These are phyloP conservation scores for Opeltia flavorubescens DNA, from an alignment of 495 filamentous ascomycete species.

Conservation along the genomic window DNA sequence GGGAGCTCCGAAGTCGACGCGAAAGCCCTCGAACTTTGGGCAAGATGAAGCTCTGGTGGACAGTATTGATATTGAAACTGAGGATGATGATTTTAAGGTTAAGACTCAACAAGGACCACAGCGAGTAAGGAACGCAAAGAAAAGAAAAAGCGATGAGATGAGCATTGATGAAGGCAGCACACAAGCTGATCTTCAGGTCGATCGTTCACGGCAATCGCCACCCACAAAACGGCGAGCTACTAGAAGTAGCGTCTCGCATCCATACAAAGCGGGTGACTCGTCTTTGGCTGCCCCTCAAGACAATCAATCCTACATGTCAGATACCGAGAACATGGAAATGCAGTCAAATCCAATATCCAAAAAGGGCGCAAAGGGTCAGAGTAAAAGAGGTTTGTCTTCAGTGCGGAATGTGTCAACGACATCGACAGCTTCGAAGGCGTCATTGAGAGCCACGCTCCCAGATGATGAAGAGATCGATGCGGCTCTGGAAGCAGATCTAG, in stretches of 20 bases:
- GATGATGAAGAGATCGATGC: conserved; percentile 58
- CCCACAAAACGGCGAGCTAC: conserved; percentile 54
- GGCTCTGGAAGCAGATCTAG: conserved; percentile 52
- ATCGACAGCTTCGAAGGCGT: conserved; percentile 31
- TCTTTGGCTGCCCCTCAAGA: conserved; percentile 14
- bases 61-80: conserved; percentile 22
- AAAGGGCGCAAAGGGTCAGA: conserved; percentile 25
- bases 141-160: conserved; percentile 50
- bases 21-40: conserved; percentile 32
- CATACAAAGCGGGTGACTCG: conserved; percentile 10
- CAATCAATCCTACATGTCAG: conserved; percentile 14
- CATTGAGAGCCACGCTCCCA: conserved; percentile 25
- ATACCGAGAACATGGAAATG: conserved; percentile 7
- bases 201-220: conserved; percentile 24
- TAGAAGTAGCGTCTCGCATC: conserved; percentile 27
- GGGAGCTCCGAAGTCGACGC: conserved; percentile 26
- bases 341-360: conserved; percentile 12
- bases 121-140: conserved; percentile 41
- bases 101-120: conserved; percentile 27
- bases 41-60: conserved; percentile 45
- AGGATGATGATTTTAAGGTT: conserved; percentile 26
- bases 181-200: conserved; percentile 6
- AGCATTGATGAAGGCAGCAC: conserved; percentile 27
- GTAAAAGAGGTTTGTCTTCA: conserved; percentile 30
- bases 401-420: conserved; percentile 38